Percentiles rank a stretch among this genome's conserved stretches.
These are phyloP conservation scores for Leersia perrieri DNA, from an alignment of 176 grass and related monocot genomes.

Conservation along the genomic window DNA sequence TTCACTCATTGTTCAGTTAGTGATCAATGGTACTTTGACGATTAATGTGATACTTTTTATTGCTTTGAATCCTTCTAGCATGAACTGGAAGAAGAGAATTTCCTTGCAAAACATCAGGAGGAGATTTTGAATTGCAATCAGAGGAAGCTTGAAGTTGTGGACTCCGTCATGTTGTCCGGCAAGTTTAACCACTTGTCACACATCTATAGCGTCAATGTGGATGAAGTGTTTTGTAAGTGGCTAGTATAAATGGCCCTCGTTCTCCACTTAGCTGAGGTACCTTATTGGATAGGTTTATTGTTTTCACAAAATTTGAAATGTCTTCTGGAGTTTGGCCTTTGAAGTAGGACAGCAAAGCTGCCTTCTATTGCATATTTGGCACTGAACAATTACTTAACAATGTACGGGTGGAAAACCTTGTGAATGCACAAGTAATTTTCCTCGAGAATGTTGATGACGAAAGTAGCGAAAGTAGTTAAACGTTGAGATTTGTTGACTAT, in stretches of 20 bases:
- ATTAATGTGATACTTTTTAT: slow-evolving; percentile 1
- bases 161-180: slow-evolving; percentile 27
- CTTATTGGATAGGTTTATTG: background rate
- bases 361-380: background rate
- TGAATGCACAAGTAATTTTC: background rate
- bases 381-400: background rate
- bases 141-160: slow-evolving; percentile 44
- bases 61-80: slow-evolving; percentile 36
- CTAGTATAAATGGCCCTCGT: background rate
- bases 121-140: slow-evolving; percentile 38
- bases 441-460: background rate
- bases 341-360: background rate
- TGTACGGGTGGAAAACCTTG: background rate
- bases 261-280: background rate
- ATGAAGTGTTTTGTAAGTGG: slow-evolving; percentile 19
- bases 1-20: background rate
- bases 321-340: background rate
- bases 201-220: slow-evolving; percentile 25
- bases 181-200: background rate
- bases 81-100: slow-evolving; percentile 39
- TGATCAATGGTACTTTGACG: background rate
- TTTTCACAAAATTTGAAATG: background rate
- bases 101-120: slow-evolving; percentile 51
- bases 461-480: background rate
- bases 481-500: background rate